A percentile compares a stretch with the other conserved stretches of the same genome.
These are phyloP conservation scores for Scorias spongiosa DNA, from an alignment of 2,329 filamentous ascomycete species.

Conservation along the genomic window DNA sequence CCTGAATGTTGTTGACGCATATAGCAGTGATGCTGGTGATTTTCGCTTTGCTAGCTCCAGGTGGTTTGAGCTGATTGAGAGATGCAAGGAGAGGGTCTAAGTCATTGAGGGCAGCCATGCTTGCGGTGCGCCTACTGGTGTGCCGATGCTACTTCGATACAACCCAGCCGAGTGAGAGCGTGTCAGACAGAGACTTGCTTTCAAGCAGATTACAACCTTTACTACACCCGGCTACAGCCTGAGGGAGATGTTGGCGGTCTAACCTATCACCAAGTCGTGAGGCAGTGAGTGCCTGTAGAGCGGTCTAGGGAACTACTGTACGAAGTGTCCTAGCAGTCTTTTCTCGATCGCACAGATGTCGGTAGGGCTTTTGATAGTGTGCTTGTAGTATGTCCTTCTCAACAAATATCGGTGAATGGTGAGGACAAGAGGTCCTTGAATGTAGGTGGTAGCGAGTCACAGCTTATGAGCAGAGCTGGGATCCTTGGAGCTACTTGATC, in stretches of 20 bases:
- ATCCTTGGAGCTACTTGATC: not conserved
- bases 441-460: not conserved
- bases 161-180: not conserved
- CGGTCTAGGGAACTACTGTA: not conserved
- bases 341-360: not conserved
- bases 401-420: too few relatives aligned
- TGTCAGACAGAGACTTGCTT: not conserved
- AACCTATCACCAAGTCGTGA: not conserved
- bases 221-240: not conserved
- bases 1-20: conserved; percentile 81
- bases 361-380: not conserved
- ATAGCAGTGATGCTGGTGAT: conserved; percentile 76
- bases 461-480: not conserved
- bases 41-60: conserved; percentile 85
- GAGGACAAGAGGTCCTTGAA: not conserved
- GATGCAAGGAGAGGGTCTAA: conserved; percentile 80
- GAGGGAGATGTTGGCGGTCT: not conserved
- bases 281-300: not conserved
- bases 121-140: conserved; percentile 7
- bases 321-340: not conserved
- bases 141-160: too few relatives aligned
- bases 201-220: not conserved
- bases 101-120: conserved; percentile 52
- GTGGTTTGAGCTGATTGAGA: conserved; percentile 80
- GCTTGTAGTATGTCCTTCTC: too few relatives aligned